A percentile compares a stretch with the other conserved stretches of the same genome.
phyloP scores from a whole-genome alignment of 495 filamentous ascomycete species.

The Penicillium tannophilum region DNA sequence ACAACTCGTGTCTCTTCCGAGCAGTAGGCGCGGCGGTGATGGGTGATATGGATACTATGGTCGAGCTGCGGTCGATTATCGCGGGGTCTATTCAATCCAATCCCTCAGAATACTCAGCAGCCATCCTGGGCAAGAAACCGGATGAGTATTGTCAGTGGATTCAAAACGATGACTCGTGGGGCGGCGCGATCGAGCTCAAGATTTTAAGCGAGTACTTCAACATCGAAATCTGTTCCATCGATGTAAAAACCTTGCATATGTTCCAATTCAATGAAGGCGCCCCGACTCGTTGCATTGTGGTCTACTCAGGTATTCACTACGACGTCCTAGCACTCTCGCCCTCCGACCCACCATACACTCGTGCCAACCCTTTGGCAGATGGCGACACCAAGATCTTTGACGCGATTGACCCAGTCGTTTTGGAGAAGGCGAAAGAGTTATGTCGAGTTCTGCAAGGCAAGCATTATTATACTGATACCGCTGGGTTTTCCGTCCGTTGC shows the following conservation, averaged over 20 bases:
- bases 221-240: conserved; percentile 84
- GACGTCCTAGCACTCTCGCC: conserved; percentile 83
- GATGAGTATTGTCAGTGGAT: conserved; percentile 87
- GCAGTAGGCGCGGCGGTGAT: conserved; percentile 80
- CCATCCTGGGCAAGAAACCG: conserved; percentile 72
- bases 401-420: conserved; percentile 64
- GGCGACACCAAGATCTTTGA: conserved; percentile 81
- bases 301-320: conserved; percentile 96
- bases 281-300: conserved; percentile 71
- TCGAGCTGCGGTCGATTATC: conserved; percentile 76
- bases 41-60: conserved; percentile 70
- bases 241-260: conserved; percentile 67
- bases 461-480: conserved; percentile 91
- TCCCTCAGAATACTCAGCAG: conserved; percentile 69
- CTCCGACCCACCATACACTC: conserved; percentile 57
- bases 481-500: conserved; percentile 79
- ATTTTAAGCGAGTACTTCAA: conserved; percentile 85
- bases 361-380: conserved; percentile 62
- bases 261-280: conserved; percentile 83
- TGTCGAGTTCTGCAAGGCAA: conserved; percentile 68
- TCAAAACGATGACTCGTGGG: conserved; percentile 79
- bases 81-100: conserved; percentile 78
- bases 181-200: conserved; percentile 85
- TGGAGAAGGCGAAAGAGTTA: conserved; percentile 69
- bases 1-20: conserved; percentile 94